Base-by-base conservation (phyloP, 441 rosid species). In the Kokia cookei region DNA sequence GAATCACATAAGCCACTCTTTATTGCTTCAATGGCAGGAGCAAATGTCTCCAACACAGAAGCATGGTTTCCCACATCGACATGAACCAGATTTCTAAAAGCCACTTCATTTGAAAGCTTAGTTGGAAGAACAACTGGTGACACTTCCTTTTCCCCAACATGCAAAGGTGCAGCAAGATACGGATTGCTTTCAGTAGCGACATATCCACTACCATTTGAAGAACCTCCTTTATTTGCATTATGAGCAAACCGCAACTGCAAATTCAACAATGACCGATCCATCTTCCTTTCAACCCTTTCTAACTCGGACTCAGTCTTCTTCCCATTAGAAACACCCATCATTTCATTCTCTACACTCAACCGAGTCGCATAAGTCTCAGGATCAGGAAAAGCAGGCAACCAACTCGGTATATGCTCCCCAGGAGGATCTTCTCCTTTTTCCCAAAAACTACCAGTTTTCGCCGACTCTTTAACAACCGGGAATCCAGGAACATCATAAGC, bases 371-470 rank as follows among this genome's bases (percentile, higher is more conserved):
- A 81, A n/a, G 84, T 78, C 73, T 84, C 75, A 24, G 81, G 81
- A 86, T 81, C 86, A 29, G 98, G 97, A 82, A 90, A 91, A 26
- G 88, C 80, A 62, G 93, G 97, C 77, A 95, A 79, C 99, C 99
- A 96, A 77, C 79, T 72, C 1, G 99, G 98, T 73, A 96, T 91
- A 72, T 91, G 96, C 58, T 88, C 89, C 65, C 73, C 81, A 58
- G 92, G 93, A 79, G 93, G 89, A 83, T 86, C 93, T 72, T 40
- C 85, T 55, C 92, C 93, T 77, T 78, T 76, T 75, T 77, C 86
- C 57, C 40, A 71, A 81, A 92, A 91, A 74, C 90, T 91, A 32
- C 83, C 82, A 26, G 76, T 74, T 40, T 66, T 84, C 71, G 86
- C 86, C 72, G 79, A 58, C 40, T 88, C 93, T 91, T 77, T 87